Base-by-base conservation (phyloP, 305 asterid species). In the Fraxinus sp. region DNA sequence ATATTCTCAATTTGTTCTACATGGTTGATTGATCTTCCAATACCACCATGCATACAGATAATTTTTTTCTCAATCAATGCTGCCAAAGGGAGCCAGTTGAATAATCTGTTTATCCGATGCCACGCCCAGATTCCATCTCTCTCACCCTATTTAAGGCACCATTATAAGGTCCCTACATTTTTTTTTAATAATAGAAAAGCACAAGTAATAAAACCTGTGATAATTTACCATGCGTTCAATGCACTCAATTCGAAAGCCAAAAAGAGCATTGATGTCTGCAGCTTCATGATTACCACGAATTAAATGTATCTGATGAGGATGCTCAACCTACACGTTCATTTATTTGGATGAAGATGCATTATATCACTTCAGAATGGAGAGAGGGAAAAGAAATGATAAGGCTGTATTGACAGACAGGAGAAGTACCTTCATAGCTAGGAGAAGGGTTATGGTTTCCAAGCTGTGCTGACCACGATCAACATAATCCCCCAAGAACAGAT, bases 241-340 rank as follows among this genome's bases (percentile, higher is more conserved):
- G 89, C 94, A 90, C 89, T 90, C 94, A 41, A 91, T 89, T 76
- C 93, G 97, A 83, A 97, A 97, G 79, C 99, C 99, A 88, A 97
- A 96, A 87, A 96, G 98, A 46, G 99, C 99, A 91, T 96, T 96
- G 81, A 96, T 96, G 90, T 96, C 99, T 74, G 99, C 97, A 86
- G 99, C 99, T 90, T 96, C 99, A 84, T 97, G 99, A 89, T 97
- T 97, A 84, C 99, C 99, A 57, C 99, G 98, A 80, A 97, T 97
- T 78, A 97, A 82, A 87, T 97, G 98, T 82, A 97, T 86, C 90
- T 93, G 97, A 82, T 80, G 91, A 14, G 98, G 94, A 92, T 97
- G 84, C 87, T 97, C 99, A 78, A 92, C 98, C 99, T 96, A 84
- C 86, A 86, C 41, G 84, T 70, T 18, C 84, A 83, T 36, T 78